Evolutionary conservation across 164 flowering plant species (phyloP), one percentile per base, ranked within the genome.

Genomic region (Tetrastigma voinierianum): DNA sequence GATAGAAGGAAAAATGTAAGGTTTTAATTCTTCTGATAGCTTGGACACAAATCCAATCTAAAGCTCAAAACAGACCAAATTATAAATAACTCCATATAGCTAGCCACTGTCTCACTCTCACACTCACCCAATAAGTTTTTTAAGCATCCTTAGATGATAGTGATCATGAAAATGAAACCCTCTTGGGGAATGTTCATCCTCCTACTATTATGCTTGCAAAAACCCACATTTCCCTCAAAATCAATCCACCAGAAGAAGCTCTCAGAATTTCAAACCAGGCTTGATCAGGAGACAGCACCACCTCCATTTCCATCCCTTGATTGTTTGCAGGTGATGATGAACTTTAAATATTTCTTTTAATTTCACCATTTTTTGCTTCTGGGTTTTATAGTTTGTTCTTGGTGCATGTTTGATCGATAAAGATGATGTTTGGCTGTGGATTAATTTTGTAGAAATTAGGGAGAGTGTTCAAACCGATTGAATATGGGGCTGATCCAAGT

Each of bases 401-500:
- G 40, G 40, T 4, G 8, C 1, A 59, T 18, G 24, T 4, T 25
- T 9, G 16, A 16, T 24, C 15, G 21, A 21, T n/a, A 15, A 51
- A 57, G 25, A 8, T 51, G 40, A 16, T 14, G 13, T 54, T 44
- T 45, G 24, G 14, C 14, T 57, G 20, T 45, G 11, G 14, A 18
- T 13, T 14, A 14, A n/a, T 71, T 32, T 25, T 54, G 45, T 14
- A 77, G 75, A 48, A 45, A n/a, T n/a, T n/a, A 6, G 78, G 83
- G n/a, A 80, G 79, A 66, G 86, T 83, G 62, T 70, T 72, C 12
- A 78, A 77, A 48, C 87, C 84, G 40, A 68, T 79, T 24, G 77
- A 69, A 46, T 83, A 81, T 45, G 87, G 87, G 4, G 87, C 82
- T 9, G 84, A 83, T 64, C 84, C 87, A 18, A 79, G 21, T 12